phyloP scores from a whole-genome alignment of 208 protist species.

The Acanthamoeba polyphaga region DNA sequence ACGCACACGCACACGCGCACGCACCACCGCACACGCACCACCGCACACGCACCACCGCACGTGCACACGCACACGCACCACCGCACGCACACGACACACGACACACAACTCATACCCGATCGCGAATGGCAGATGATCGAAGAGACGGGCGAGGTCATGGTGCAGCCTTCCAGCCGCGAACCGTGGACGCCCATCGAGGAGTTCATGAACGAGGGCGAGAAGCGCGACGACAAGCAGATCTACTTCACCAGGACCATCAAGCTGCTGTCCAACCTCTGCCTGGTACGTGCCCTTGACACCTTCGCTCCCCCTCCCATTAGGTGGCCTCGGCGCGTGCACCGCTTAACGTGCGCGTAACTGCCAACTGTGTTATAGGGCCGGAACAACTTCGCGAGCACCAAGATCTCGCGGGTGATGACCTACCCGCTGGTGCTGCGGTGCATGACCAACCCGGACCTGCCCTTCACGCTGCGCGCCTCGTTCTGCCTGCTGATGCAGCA shows the following conservation, averaged over 20 bases:
- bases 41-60: too few relatives aligned
- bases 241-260: slow-evolving; percentile 60
- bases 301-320: too few relatives aligned
- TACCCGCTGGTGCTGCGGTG: slow-evolving; percentile 52
- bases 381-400: slow-evolving; percentile 18
- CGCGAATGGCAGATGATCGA: background rate
- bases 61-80: too few relatives aligned
- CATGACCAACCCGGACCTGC: slow-evolving; percentile 51
- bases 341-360: background rate
- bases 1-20: too few relatives aligned
- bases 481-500: slow-evolving; percentile 56
- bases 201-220: slow-evolving; percentile 69
- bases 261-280: slow-evolving; percentile 66
- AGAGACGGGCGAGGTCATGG: slow-evolving; percentile 61
- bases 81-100: too few relatives aligned
- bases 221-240: slow-evolving; percentile 62
- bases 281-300: background rate
- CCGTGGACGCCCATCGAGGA: slow-evolving; percentile 52
- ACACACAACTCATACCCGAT: background rate
- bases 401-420: slow-evolving; percentile 44
- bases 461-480: slow-evolving; percentile 38
- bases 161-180: slow-evolving; percentile 5
- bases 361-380: background rate
- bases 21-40: too few relatives aligned
- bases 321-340: too few relatives aligned